Evolutionary conservation across 2,329 filamentous ascomycete species (phyloP).

Genomic region (Malbranchea cinnamomea): DNA sequence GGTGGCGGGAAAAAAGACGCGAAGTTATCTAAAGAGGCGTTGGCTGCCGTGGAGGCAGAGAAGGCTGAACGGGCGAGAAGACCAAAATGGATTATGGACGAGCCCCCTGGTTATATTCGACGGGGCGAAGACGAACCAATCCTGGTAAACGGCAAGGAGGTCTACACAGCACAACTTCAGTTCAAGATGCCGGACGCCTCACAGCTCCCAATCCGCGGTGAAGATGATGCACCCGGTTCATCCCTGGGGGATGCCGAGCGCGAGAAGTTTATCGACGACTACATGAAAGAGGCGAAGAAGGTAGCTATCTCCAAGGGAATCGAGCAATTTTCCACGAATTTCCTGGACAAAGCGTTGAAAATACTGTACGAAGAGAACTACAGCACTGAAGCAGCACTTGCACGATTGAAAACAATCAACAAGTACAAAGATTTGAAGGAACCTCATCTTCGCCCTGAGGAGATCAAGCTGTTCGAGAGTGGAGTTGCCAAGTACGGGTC

Average conservation of each 20-base stretch:
- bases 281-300: conserved; percentile 54
- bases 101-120: conserved; percentile 69
- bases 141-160: conserved; percentile 50
- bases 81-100: conserved; percentile 87
- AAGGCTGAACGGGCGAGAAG: conserved; percentile 64
- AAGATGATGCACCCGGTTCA: conserved; percentile 24
- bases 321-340: conserved; percentile 64
- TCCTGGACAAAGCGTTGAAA: conserved; percentile 68
- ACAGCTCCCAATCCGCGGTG: conserved; percentile 32
- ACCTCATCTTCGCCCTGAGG: conserved; percentile 60
- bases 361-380: conserved; percentile 59
- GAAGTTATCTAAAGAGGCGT: conserved; percentile 64
- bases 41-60: conserved; percentile 67
- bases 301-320: conserved; percentile 55
- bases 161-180: conserved; percentile 57
- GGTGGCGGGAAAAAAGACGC: conserved; percentile 55
- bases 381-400: conserved; percentile 54
- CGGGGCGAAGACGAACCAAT: conserved; percentile 63
- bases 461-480: conserved; percentile 84
- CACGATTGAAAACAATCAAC: conserved; percentile 52
- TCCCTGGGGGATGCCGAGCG: conserved; percentile 23
- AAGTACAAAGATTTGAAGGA: conserved; percentile 63
- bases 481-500: conserved; percentile 81
- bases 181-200: conserved; percentile 58
- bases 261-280: conserved; percentile 54